A percentile compares a stretch with the other conserved stretches of the same genome.
These are phyloP conservation scores for Rhipidocladum racemiflorum DNA, from an alignment of 176 grass and related monocot species.

Conservation along the genomic window DNA sequence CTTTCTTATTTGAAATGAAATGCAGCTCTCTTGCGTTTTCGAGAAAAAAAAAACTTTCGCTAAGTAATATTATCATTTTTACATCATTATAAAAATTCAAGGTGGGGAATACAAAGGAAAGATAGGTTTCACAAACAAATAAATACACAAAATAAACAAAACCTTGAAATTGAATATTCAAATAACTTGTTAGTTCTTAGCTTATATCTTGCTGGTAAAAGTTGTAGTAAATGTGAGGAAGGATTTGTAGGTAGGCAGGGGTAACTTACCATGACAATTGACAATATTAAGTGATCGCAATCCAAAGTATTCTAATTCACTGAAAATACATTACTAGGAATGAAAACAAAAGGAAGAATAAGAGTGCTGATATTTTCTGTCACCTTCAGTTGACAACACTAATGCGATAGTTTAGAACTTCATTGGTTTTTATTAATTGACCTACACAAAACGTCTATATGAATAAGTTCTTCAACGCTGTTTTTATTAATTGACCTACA, in stretches of 20 bases:
- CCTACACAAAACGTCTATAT: conserved; percentile 16
- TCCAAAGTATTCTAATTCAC: conserved; percentile 15
- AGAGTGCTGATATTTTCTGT: background rate
- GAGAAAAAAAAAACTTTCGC: too few species aligned
- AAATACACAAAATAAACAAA: background rate
- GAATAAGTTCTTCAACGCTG: background rate
- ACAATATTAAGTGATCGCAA: background rate
- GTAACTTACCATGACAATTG: background rate
- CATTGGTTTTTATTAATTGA: conserved; percentile 2
- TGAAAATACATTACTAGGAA: conserved; percentile 8
- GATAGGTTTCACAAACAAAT: background rate
- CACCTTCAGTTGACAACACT: conserved; percentile 36
- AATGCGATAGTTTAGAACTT: conserved; percentile 9
- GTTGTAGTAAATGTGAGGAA: background rate
- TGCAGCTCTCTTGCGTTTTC: too few species aligned
- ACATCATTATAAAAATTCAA: background rate
- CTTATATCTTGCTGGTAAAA: background rate
- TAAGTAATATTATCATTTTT: background rate
- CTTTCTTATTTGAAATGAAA: too few species aligned
- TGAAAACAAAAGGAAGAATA: background rate
- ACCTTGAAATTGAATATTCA: background rate
- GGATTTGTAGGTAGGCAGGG: background rate
- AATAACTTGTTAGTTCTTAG: background rate
- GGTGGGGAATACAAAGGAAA: background rate
- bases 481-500: too few species aligned